A percentile compares a stretch with the other conserved stretches of the same genome.
phyloP scores from a whole-genome alignment of 768 basidiomycete species.

The Amanita pallidorosea region DNA sequence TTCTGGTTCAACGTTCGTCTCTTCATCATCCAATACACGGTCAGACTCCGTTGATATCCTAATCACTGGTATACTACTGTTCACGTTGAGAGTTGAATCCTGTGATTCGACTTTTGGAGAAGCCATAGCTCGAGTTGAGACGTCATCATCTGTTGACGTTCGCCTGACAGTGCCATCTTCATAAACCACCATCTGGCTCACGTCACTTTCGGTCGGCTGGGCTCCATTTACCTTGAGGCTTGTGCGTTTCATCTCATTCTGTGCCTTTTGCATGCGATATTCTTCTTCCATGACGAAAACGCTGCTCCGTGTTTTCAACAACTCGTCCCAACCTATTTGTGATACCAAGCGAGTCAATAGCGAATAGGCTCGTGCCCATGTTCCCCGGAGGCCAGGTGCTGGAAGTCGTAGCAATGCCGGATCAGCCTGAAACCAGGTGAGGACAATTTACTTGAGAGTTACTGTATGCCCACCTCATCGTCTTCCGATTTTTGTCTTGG shows the following conservation, averaged over 20 bases:
- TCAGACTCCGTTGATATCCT: slow-evolving; percentile 61
- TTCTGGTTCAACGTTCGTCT: slow-evolving; percentile 19
- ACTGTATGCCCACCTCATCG: slow-evolving; percentile 48
- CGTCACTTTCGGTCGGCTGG: slow-evolving; percentile 17
- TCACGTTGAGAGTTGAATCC: slow-evolving; percentile 12
- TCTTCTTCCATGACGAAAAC: slow-evolving; percentile 99
- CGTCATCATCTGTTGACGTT: slow-evolving; percentile 44
- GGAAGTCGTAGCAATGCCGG: slow-evolving; percentile 90
- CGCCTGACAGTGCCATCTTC: slow-evolving; percentile 47
- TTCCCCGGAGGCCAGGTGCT: slow-evolving; percentile 88
- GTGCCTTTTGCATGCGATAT: slow-evolving; percentile 92
- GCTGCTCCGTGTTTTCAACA: slow-evolving; percentile 83
- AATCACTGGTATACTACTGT: slow-evolving; percentile 47
- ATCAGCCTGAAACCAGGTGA: slow-evolving; percentile 51
- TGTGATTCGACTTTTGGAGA: slow-evolving; percentile 25
- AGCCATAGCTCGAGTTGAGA: slow-evolving; percentile 55
- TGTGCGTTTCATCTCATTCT: slow-evolving; percentile 48
- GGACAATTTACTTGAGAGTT: not conserved
- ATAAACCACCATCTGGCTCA: slow-evolving; percentile 36
- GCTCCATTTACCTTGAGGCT: slow-evolving; percentile 11
- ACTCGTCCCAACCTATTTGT: slow-evolving; percentile 97
- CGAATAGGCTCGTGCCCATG: slow-evolving; percentile 90
- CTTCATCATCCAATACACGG: slow-evolving; percentile 22
- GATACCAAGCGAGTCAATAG: slow-evolving; percentile 86
- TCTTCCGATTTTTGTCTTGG: slow-evolving; percentile 75